These are phyloP conservation scores for Bipolaris oryzae DNA, from an alignment of 2,329 filamentous ascomycete genomes.

Conservation along the genomic window DNA sequence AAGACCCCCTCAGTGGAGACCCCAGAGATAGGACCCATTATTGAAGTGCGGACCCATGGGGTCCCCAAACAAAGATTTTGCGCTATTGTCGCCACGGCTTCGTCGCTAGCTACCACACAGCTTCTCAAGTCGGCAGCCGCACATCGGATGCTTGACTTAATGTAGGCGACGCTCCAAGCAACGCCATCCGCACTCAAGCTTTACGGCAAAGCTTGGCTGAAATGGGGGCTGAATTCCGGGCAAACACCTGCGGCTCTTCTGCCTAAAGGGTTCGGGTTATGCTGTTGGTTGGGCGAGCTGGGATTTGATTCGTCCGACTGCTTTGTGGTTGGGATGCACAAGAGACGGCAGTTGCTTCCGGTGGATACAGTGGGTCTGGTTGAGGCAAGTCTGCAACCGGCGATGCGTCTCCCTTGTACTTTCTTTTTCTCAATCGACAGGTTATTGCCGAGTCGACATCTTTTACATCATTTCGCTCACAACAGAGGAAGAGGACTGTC, in stretches of 20 bases:
- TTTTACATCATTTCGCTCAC: too few relatives aligned
- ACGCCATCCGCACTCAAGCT: conserved; percentile 13
- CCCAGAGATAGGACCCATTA: conserved; percentile 21
- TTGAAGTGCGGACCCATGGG: conserved; percentile 11
- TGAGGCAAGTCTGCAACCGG: too few relatives aligned
- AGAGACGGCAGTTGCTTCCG: neutral
- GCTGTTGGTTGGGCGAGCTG: neutral
- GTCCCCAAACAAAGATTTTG: conserved; percentile 14
- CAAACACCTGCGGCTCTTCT: conserved; percentile 1
- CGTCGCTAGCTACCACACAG: conserved; percentile 17
- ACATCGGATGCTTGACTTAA: conserved; percentile 5
- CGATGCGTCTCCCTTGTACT: neutral
- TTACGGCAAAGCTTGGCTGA: conserved; percentile 17
- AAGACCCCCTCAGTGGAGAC: conserved; percentile 23
- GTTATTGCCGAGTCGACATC: too few relatives aligned
- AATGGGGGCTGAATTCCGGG: neutral
- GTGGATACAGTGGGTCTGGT: neutral
- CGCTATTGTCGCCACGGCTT: conserved; percentile 8
- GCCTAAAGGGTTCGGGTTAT: neutral
- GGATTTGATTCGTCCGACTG: neutral
- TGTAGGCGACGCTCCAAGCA: conserved; percentile 1
- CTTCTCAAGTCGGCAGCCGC: conserved; percentile 16
- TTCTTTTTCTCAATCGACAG: neutral
- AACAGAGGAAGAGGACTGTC: neutral
- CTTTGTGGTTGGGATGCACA: neutral